Evolutionary conservation across 1,139 yeast genomes (phyloP), one percentile per base, ranked within the genome.

Genomic region (Saccharomyces hybrid): DNA sequence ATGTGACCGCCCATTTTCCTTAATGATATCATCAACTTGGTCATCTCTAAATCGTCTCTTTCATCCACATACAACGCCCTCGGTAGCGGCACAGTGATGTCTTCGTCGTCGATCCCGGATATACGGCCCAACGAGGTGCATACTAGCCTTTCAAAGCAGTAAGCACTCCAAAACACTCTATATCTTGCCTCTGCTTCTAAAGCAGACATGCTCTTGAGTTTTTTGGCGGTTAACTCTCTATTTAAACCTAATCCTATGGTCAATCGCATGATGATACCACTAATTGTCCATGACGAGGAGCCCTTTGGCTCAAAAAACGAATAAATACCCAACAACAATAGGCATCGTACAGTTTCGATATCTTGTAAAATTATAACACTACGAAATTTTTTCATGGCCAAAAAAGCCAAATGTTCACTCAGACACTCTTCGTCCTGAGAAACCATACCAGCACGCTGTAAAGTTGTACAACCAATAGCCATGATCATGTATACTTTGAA

Each of bases 121-220:
- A 77, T 75, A 52, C 80, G 67, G 1, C 80, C 80, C 13, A 77
- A 61, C 3, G 79, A 71, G 0, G 75, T 68, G 1, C 79, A 73
- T 16, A 78, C 72, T 16, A 75, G 62, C 48, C 80, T 62, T 58
- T 79, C 83, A 66, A 75, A 75, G 52, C 74, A 75, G 58, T 76
- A 78, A 9, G 78, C 76, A 50, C 79, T 74, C 83, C 83, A 79
- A 58, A 78, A 78, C 5, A 78, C 64, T 49, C 82, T 65, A 46
- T 72, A 70, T 50, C 77, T 63, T 67, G 73, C 68, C 60, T 78
- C 82, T 3, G 68, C 65, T 47, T 75, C 75, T 9, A 64, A 61
- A 0, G 67, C 58, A 5, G 72, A 62, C 64, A 68, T 60, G 2
- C 54, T 61, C 48, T 62, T 62, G 38, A 63, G 58, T 31, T 67